These are phyloP conservation scores for Entomortierella beljakovae DNA, from an alignment of 192 early-diverging fungal species.

Conservation along the genomic window DNA sequence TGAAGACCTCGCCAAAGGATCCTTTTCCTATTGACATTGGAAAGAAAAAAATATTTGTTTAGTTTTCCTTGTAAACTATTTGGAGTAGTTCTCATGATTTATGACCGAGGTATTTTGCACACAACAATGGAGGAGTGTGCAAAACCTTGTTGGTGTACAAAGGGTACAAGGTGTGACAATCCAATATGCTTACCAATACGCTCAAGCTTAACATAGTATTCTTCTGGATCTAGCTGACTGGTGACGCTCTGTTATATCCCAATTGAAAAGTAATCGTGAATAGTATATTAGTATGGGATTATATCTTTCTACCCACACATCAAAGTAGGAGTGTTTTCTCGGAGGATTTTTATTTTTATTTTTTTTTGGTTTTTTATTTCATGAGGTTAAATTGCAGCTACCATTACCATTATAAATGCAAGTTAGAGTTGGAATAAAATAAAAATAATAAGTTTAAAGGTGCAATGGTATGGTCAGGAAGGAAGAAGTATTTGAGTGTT, in stretches of 20 bases:
- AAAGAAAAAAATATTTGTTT: neutral
- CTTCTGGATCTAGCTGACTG: constrained; percentile 69
- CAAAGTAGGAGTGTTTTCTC: no score
- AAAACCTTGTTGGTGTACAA: neutral
- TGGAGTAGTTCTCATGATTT: no score
- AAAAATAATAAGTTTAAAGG: neutral
- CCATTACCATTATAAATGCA: constrained; percentile 4
- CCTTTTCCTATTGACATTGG: constrained; percentile 63
- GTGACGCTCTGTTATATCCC: constrained; percentile 39
- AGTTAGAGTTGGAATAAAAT: neutral
- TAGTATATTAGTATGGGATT: neutral
- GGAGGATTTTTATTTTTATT: no score
- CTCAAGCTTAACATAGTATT: constrained; percentile 74
- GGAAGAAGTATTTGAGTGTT: no score
- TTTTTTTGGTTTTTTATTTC: no score
- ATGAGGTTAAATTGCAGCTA: neutral
- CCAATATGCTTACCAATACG: constrained; percentile 63
- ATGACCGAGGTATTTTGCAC: no score
- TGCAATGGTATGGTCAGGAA: no score
- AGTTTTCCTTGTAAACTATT: no score
- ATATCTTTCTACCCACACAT: no score
- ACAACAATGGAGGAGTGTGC: neutral
- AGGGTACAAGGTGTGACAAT: constrained; percentile 14
- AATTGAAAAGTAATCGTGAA: neutral
- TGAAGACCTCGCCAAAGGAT: constrained; percentile 87